Percentiles rank a stretch among this genome's conserved stretches.
phyloP scores from a whole-genome alignment of 75 land plant genomes.

The Cryptomeria japonica region DNA sequence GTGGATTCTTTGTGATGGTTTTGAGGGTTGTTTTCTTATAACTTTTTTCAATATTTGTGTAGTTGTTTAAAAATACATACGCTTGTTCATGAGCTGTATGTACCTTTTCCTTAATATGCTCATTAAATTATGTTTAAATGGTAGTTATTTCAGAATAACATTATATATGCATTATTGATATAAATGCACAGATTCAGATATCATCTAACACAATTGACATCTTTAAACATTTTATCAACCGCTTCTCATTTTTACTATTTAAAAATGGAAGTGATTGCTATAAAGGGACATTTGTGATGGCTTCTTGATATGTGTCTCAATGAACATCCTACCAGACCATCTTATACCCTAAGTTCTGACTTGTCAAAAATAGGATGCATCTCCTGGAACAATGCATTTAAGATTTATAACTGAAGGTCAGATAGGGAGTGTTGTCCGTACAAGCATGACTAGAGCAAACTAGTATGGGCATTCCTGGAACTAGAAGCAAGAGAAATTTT shows the following conservation, averaged over 20 bases:
- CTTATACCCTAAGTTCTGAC: background rate
- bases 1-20: background rate
- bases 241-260: background rate
- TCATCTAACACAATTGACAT: background rate
- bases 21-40: background rate
- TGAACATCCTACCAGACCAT: background rate
- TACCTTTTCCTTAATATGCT: background rate
- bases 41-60: no score
- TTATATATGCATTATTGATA: background rate
- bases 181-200: background rate
- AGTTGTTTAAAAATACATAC: background rate
- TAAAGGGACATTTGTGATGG: background rate
- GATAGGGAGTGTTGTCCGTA: background rate
- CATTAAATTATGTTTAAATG: no score
- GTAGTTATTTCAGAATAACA: background rate
- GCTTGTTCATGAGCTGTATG: background rate
- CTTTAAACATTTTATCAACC: background rate
- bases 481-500: background rate
- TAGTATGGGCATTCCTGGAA: background rate
- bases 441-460: background rate
- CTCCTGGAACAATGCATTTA: background rate
- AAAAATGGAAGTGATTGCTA: background rate
- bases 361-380: background rate
- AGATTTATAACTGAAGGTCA: background rate
- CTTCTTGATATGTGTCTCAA: background rate